Percentiles rank a stretch among this genome's conserved stretches.
These are phyloP conservation scores for Nitzschia putrida DNA, from an alignment of 108 stramenopile species.

Conservation along the genomic window DNA sequence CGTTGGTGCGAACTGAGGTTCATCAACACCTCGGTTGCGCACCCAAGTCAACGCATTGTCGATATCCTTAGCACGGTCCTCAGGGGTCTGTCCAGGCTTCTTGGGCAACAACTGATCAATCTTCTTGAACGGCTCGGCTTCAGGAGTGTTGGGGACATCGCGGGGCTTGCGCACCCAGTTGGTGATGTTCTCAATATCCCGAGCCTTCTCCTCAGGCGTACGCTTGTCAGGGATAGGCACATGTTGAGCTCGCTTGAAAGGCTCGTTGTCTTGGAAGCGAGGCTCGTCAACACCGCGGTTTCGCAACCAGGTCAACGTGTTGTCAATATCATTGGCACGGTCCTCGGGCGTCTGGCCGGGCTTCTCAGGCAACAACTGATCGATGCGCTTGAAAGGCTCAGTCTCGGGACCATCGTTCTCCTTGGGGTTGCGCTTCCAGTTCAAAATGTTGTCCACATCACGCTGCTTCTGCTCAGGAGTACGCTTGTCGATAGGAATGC, in stretches of 20 bases:
- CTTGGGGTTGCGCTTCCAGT: slow-evolving; percentile 31
- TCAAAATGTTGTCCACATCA: slow-evolving; percentile 26
- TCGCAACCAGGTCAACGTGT: slow-evolving; percentile 30
- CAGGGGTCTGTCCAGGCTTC: slow-evolving; percentile 10
- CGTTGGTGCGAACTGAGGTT: background rate
- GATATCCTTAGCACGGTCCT: slow-evolving; percentile 36
- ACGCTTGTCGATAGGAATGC: slow-evolving; percentile 18
- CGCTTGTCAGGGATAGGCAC: slow-evolving; percentile 2
- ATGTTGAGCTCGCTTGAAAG: slow-evolving; percentile 6
- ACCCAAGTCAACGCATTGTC: slow-evolving; percentile 40
- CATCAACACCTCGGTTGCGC: slow-evolving; percentile 28
- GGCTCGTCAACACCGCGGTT: slow-evolving; percentile 14
- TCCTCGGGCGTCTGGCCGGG: slow-evolving; percentile 19
- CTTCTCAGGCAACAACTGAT: slow-evolving; percentile 25
- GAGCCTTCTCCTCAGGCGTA: slow-evolving; percentile 18
- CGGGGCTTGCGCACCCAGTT: slow-evolving; percentile 30
- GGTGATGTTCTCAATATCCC: slow-evolving; percentile 24
- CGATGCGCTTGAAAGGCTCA: slow-evolving; percentile 7
- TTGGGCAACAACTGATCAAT: slow-evolving; percentile 33
- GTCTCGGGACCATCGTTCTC: background rate
- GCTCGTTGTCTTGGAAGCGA: background rate
- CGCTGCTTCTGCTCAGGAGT: slow-evolving; percentile 26
- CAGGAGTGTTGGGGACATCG: slow-evolving; percentile 3
- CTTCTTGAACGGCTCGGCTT: slow-evolving; percentile 18
- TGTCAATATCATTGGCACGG: slow-evolving; percentile 30